Conservation (phyloP, 208 protist genomes). For the Polymyxa betae region DNA sequence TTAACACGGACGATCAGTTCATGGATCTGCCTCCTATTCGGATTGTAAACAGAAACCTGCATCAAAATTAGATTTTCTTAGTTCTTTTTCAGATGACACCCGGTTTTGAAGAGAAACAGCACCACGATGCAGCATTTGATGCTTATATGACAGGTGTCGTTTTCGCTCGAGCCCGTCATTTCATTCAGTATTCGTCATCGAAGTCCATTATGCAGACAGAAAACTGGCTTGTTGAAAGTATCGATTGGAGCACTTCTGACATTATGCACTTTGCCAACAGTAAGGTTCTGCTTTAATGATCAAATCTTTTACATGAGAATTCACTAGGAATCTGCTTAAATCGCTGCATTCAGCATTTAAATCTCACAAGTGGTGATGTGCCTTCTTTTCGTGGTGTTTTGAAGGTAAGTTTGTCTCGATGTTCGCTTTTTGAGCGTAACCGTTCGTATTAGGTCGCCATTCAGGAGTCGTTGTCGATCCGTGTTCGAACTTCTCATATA, state of each 20-base stretch:
- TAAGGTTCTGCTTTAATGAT: neutral
- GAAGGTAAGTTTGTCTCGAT: neutral
- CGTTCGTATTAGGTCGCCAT: neutral
- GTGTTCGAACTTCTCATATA: neutral
- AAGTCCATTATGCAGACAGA: neutral
- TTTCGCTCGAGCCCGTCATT: neutral
- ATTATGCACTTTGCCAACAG: neutral
- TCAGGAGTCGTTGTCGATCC: neutral
- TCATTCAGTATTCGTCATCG: neutral
- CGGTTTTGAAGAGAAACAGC: neutral
- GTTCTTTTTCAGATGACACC: neutral
- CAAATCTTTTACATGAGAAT: neutral
- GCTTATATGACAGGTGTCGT: conserved; percentile 32
- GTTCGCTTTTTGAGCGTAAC: neutral
- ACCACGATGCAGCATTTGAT: conserved; percentile 38
- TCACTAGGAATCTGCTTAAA: neutral
- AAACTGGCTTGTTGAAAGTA: neutral
- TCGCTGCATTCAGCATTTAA: neutral
- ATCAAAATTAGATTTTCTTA: too few relatives aligned
- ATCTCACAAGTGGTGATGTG: neutral
- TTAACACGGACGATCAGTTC: neutral
- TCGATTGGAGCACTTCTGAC: conserved; percentile 3
- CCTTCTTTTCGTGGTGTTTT: conserved; percentile 3
- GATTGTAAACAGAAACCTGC: too few relatives aligned
- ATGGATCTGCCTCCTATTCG: neutral